Evolutionary conservation across 164 flowering plant species (phyloP), one percentile per base, ranked within the genome.

Genomic region (Chimonanthus praecox): DNA sequence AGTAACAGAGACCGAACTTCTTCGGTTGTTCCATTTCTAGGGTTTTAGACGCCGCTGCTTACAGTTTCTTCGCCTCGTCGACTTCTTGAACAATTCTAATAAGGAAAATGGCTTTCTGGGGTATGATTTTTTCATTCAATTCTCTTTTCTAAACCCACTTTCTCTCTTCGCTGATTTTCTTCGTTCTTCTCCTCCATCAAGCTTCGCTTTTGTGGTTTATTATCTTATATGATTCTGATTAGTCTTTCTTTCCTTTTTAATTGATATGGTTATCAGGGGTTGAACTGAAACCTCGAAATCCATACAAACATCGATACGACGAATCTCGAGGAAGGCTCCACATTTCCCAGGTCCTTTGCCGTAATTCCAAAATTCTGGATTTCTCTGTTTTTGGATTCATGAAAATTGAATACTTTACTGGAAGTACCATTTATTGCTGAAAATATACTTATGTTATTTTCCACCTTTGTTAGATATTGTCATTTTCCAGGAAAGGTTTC

Each of bases 251-350:
- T 66, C n/a, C 9, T 44, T 48, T 78, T 4, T 54, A n/a, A 54
- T 66, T 60, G 20, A 70, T 33, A 33, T 33, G 33, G 33, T 46
- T 7, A 16, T 15, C 81, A 94, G 99, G 99, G 8, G 77, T 91
- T 66, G 97, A 94, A 81, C 80, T 96, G 68, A 90, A 88, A 76
- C 91, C 95, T 0, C 91, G 89, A 0, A 77, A 88, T 68, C 87
- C 96, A 0, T 87, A 81, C 71, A 76, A 79, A 21, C 89, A 81
- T 81, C 81, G 64, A 4, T 80, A 74, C 9, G 88, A 83, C 20
- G 61, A 82, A 60, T 77, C 77, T 8, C 73, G 10, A 3, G 97
- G 94, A 75, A 83, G 75, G 71, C 94, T 96, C 76, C 89, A 82
- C 60, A 68, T 96, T 9, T 88, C 97, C 64, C 98, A 94, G 90